phyloP scores from a whole-genome alignment of 148 eudicot species.

The Pharnaceum exiguum region DNA sequence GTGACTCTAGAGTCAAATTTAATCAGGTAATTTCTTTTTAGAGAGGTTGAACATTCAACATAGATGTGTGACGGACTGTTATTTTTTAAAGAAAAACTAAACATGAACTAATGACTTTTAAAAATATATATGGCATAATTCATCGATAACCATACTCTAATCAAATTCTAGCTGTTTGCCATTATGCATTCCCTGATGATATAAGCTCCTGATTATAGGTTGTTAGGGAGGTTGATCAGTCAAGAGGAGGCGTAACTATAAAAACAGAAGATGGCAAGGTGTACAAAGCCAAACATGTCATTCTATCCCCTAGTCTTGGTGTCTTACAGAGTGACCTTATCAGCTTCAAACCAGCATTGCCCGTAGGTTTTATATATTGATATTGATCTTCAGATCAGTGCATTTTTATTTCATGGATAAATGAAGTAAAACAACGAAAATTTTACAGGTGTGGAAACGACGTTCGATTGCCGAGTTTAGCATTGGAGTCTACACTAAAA shows the following conservation, averaged over 20 bases:
- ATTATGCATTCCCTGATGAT: not conserved
- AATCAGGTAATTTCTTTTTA: constrained; percentile 7
- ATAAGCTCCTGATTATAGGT: constrained; percentile 2
- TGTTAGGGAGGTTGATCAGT: constrained; percentile 11
- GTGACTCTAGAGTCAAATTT: constrained; percentile 18
- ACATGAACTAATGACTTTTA: too few relatives aligned
- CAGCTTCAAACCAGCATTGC: constrained; percentile 17
- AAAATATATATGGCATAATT: too few relatives aligned
- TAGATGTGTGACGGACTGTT: too few relatives aligned
- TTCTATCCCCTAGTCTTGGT: constrained; percentile 27
- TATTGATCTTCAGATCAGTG: not conserved
- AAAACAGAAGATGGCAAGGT: constrained; percentile 20
- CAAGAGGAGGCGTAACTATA: constrained; percentile 11
- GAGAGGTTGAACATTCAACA: too few relatives aligned
- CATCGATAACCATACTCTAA: too few relatives aligned
- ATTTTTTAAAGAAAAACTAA: too few relatives aligned
- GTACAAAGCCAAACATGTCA: constrained; percentile 18
- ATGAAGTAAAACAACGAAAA: not conserved
- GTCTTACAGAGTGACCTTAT: constrained; percentile 32
- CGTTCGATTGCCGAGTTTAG: constrained; percentile 24
- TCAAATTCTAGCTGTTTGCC: too few relatives aligned
- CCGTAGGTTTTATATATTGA: constrained; percentile 1
- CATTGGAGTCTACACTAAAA: constrained; percentile 23
- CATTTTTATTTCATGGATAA: too few relatives aligned
- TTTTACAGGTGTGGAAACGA: constrained; percentile 26